Conservation (phyloP, 208 protist species). For the Crithidia brevicula region DNA sequence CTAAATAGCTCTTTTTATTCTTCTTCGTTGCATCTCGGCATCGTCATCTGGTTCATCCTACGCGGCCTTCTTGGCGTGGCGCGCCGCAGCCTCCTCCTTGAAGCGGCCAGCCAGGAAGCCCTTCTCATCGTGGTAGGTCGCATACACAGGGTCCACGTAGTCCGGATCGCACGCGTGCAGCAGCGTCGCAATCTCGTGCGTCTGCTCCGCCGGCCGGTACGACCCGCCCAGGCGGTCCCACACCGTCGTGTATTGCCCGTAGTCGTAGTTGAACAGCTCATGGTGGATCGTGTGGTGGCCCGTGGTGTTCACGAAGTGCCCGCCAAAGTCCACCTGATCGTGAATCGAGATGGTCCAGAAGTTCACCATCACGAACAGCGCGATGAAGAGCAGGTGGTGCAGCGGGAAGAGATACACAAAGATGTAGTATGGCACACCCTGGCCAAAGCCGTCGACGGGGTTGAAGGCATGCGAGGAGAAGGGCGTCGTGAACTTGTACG, state of each 20-base stretch:
- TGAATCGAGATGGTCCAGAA: slow-evolving; percentile 96
- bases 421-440: slow-evolving; percentile 94
- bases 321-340: slow-evolving; percentile 90
- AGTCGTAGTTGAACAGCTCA: slow-evolving; percentile 94
- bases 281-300: slow-evolving; percentile 95
- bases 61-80: slow-evolving; percentile 14
- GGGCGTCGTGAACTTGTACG: slow-evolving; percentile 86
- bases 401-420: slow-evolving; percentile 91
- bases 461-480: slow-evolving; percentile 95
- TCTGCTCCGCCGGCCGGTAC: slow-evolving; percentile 79
- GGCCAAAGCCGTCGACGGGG: slow-evolving; percentile 91
- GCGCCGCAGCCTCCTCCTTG: slow-evolving; percentile 39
- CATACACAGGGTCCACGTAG: slow-evolving; percentile 53
- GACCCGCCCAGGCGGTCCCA: slow-evolving; percentile 93
- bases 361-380: slow-evolving; percentile 93
- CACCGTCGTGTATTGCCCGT: slow-evolving; percentile 94
- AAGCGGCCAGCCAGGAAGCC: slow-evolving; percentile 60
- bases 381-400: slow-evolving; percentile 85
- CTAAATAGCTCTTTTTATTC: too few relatives aligned
- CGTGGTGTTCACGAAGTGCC: slow-evolving; percentile 76
- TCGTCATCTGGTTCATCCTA: too few relatives aligned
- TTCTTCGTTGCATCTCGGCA: too few relatives aligned
- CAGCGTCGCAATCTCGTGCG: slow-evolving; percentile 51
- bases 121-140: slow-evolving; percentile 46
- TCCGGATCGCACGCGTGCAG: slow-evolving; percentile 23